Base-by-base conservation (phyloP, 306 rosid genomes). In the Senna tora region DNA sequence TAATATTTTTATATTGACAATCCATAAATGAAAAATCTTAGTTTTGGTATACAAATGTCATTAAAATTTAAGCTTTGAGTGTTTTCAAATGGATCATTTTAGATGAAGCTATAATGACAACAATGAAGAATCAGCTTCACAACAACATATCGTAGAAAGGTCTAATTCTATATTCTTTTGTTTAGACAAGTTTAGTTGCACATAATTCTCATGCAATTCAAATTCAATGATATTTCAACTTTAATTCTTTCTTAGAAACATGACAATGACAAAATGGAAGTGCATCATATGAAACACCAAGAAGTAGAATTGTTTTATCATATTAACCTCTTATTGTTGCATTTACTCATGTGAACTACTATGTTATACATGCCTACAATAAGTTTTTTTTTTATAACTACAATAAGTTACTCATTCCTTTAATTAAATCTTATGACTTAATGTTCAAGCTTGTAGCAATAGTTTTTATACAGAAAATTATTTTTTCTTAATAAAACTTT, bases 361-460 rank as follows among this genome's bases (percentile, higher is more conserved):
- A 76, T 16, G 96, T 91, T n/a, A 21, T 91, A 87, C 65, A 87
- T 85, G 96, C 97, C 96, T 60, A n/a, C 79, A 1, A 96, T 91
- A 80, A 83, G 92, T 80, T 2, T 57, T 16, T 55, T n/a, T 5
- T 5, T 9, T 53, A 4, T 53, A 15, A 53, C 2, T 8, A 53
- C 4, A n/a, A 5, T n/a, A 50, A 5, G 20, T 16, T 43, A 7
- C 2, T 15, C 49, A 12, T 43, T 9, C 49, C 49, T 43, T 43
- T 15, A n/a, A n/a, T n/a, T 39, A 5, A 11, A 5, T 39, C 43
- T 43, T 41, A 12, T 41, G 12, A 43, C 15, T 9, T 43, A 12
- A 43, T 15, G 9, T 43, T 43, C 14, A 9, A 1, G 49, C 49
- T 43, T 43, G 13, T 10, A 43, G 9, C 49, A 2, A 43, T 43